Percentiles rank a stretch among this genome's conserved stretches.
Conservation (phyloP, 2,329 filamentous ascomycete genomes). For the Phoma sp. region DNA sequence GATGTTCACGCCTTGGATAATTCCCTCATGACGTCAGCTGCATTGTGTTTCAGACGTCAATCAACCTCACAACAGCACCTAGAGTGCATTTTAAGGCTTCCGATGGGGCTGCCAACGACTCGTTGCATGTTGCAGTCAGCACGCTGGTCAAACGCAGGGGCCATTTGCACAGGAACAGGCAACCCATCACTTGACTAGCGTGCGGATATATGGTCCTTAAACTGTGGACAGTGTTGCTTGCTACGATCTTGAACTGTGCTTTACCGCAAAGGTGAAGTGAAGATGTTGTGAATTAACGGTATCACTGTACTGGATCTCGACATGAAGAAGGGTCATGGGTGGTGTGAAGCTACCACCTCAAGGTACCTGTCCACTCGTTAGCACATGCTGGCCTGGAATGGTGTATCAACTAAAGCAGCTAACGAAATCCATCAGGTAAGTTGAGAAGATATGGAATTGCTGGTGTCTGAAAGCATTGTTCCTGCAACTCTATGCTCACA, state of each 20-base stretch:
- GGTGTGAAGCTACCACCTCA: not conserved
- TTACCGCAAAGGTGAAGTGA: not conserved
- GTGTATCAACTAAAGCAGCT: not conserved
- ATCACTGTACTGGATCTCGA: not conserved
- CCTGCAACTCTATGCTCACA: constrained; percentile 23
- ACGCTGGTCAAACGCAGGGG: not conserved
- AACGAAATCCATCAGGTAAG: constrained; percentile 21
- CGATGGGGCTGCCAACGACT: not conserved
- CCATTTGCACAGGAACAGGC: not conserved
- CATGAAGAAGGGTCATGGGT: not conserved
- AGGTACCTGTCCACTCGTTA: constrained; percentile 3
- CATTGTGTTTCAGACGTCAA: not conserved
- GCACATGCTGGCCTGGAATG: not conserved
- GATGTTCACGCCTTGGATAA: not conserved
- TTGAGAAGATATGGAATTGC: constrained; percentile 39
- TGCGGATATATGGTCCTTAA: not conserved
- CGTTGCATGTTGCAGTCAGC: not conserved
- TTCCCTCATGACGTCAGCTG: not conserved
- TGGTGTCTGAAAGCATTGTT: constrained; percentile 34
- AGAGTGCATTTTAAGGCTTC: not conserved
- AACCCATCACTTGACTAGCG: not conserved
- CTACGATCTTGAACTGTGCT: not conserved
- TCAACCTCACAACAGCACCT: not conserved
- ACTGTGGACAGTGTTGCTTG: not conserved
- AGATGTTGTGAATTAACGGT: not conserved